These are phyloP conservation scores for Tetradesmus obliquus DNA, from an alignment of 139 green algal species.

Conservation along the genomic window DNA sequence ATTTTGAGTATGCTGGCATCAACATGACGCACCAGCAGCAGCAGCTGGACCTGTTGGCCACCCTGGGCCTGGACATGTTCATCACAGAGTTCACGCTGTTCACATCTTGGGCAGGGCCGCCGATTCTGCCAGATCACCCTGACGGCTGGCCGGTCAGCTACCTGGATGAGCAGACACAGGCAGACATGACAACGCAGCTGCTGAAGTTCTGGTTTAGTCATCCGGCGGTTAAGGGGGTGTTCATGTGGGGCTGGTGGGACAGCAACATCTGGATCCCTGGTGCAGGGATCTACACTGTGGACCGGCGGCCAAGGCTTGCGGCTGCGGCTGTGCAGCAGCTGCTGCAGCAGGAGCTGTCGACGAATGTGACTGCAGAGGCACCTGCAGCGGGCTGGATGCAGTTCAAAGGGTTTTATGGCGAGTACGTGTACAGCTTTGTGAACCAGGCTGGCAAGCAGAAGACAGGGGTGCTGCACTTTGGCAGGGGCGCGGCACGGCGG, in stretches of 20 bases:
- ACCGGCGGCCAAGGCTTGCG: constrained; percentile 1
- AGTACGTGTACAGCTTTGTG: neutral
- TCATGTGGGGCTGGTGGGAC: constrained; percentile 34
- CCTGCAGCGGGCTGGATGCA: neutral
- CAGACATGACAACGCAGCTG: neutral
- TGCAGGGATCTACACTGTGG: constrained; percentile 2
- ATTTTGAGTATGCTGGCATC: constrained; percentile 13
- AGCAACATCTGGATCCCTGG: constrained; percentile 30
- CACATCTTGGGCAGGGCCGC: neutral
- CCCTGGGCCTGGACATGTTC: constrained; percentile 9
- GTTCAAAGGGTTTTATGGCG: neutral
- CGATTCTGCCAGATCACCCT: neutral
- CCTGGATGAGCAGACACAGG: constrained; percentile 16
- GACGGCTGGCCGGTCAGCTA: constrained; percentile 9
- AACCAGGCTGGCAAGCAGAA: neutral
- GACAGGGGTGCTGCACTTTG: neutral
- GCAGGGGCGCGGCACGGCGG: neutral
- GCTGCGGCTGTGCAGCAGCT: constrained; percentile 6
- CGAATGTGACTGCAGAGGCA: neutral
- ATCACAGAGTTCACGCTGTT: constrained; percentile 26
- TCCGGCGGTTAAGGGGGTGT: constrained; percentile 11
- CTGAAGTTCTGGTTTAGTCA: constrained; percentile 24
- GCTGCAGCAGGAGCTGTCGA: neutral
- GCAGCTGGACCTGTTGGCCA: neutral
- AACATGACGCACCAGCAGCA: constrained; percentile 19